Conservation (phyloP, 140 eudicot genomes). For the Ambrosia hybrid region DNA sequence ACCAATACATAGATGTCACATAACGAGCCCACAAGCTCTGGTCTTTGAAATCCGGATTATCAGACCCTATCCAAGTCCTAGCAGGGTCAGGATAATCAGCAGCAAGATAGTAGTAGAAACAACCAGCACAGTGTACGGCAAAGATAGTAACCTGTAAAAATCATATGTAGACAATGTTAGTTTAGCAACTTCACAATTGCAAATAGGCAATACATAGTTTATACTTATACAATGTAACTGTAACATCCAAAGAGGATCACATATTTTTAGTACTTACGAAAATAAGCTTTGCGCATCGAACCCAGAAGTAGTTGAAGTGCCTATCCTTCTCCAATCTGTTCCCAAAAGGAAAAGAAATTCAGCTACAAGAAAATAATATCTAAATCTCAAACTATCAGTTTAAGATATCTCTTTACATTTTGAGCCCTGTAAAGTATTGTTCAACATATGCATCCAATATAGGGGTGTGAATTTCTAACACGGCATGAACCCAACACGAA, state of each 20-base stretch:
- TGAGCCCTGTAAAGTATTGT: neutral
- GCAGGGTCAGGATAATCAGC: conserved; percentile 47
- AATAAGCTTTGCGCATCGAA: conserved; percentile 71
- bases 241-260: neutral
- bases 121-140: conserved; percentile 74
- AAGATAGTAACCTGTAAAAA: conserved; percentile 72
- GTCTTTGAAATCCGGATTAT: conserved; percentile 19
- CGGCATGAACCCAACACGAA: neutral
- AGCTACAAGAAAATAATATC: neutral
- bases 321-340: conserved; percentile 87
- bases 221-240: neutral
- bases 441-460: neutral
- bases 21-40: conserved; percentile 34
- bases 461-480: neutral
- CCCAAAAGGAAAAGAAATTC: neutral
- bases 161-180: conserved; percentile 12
- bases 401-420: neutral
- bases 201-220: too few relatives aligned
- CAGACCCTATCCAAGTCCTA: conserved; percentile 51
- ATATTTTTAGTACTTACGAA: conserved; percentile 51
- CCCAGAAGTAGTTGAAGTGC: conserved; percentile 80
- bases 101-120: conserved; percentile 70
- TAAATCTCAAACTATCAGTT: neutral
- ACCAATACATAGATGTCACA: conserved; percentile 61
- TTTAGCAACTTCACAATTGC: neutral